Base-by-base conservation (phyloP, 78 protist genomes). In the Dictyostelium citrinum region DNA sequence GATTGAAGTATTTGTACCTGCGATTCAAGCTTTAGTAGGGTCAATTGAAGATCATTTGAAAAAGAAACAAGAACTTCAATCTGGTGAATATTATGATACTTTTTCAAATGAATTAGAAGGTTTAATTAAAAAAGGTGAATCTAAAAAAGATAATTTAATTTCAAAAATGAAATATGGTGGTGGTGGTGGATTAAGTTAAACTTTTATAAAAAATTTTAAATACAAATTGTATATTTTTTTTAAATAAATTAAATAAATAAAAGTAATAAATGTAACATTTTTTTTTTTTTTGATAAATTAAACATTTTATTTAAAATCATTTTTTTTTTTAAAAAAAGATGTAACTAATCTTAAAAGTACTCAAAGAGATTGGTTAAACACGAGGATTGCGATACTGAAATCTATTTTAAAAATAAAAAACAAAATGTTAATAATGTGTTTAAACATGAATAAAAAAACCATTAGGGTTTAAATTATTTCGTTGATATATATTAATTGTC, bases 1-100 rank as follows among this genome's bases (percentile, higher is more conserved):
- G 0, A 88, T 88, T 5, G 86, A 88, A 68, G 84, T 88, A 12
- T n/a, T 88, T 2, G 85, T 78, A 6, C 93, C 93, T 31, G 55
- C 68, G 0, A 71, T 86, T 22, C 92, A 86, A 76, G 41, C 79
- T 6, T 22, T 86, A 1, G 92, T 86, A 12, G 92, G 71, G 1
- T 37, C 61, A 0, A n/a, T 86, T 5, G 92, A 86, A 76, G 49
- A 39, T 2, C 37, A 31, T 37, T 4, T 77, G 9, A 76, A 86
- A 14, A 86, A 60, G 11, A 77, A 24, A 24, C 67, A 76, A 43
- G 9, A 81, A 11, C 77, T 24, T 31, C 35, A 64, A 64, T 27
- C 33, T 24, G 81, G 81, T 16, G 58, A 41, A 35, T 75, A 41
- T 41, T 75, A 41, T 22, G 45, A 67, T 17, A n/a, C 72, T 24